Percentiles rank a stretch among this genome's conserved stretches.
Evolutionary conservation across 352 stramenopile genomes (phyloP).

Genomic region (Lagenidium giganteum): DNA sequence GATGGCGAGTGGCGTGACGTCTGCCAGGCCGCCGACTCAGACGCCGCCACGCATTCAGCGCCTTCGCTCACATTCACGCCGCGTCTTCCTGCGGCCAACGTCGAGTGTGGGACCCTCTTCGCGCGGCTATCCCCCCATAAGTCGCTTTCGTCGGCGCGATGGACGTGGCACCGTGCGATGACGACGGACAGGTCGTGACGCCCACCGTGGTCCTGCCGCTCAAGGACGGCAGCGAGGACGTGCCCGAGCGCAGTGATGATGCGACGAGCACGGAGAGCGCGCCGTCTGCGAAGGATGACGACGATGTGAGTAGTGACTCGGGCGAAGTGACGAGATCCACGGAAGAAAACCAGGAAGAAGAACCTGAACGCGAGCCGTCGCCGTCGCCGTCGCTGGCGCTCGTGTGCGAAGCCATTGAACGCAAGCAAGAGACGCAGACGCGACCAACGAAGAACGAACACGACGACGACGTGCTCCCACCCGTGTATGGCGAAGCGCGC

Average conservation of each 20-base stretch:
- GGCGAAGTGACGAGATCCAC: neutral
- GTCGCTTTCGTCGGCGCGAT: too few relatives aligned
- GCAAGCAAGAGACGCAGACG: conserved; percentile 4
- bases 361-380: neutral
- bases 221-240: too few relatives aligned
- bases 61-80: neutral
- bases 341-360: neutral
- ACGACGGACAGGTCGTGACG: too few relatives aligned
- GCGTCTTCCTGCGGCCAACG: neutral
- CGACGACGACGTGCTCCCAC: conserved; percentile 17
- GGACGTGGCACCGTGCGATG: too few relatives aligned
- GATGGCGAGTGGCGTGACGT: neutral
- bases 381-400: neutral
- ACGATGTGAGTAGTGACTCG: neutral
- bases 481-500: conserved; percentile 3
- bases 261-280: too few relatives aligned
- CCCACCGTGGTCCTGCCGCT: too few relatives aligned
- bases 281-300: neutral
- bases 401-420: conserved; percentile 6
- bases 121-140: too few relatives aligned
- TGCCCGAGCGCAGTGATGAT: too few relatives aligned
- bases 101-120: too few relatives aligned
- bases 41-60: conserved; percentile 3
- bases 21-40: neutral
- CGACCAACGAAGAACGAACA: conserved; percentile 7